Evolutionary conservation across 192 early-diverging fungal genomes (phyloP), one percentile per base, ranked within the genome.

Genomic region (Umbelopsis sp.): DNA sequence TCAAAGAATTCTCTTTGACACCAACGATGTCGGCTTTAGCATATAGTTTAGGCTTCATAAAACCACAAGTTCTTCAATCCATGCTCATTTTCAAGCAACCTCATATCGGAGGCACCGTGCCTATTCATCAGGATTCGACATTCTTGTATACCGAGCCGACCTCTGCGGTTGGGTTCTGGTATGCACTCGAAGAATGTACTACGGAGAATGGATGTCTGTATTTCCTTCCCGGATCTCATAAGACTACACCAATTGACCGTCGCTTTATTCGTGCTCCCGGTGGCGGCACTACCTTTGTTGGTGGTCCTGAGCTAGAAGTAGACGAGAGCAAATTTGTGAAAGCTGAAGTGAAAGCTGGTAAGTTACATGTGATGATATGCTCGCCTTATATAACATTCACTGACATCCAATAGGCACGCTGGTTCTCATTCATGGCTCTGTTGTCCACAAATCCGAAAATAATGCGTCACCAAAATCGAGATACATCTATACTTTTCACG

Each of bases 401-500:
- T 23, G 44, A 69, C 2, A 12, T 46, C 1, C 35, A n/a, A 66
- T 86, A 55, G 89, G 91, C 7, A 88, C 93, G 1, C 75, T 98
- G 22, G 96, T 98, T 15, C 80, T 98, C 33, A 94, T 98, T 68
- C 93, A 98, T 67, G 96, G 96, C 2, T 87, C 87, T 11, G 89
- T 95, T 6, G 69, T 93, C 48, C 96, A 97, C 75, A 88, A 90
- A 75, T 95, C 93, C 5, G 86, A 88, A 33, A 91, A 87, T 58
- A 98, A 98, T 76, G 68, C 71, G 15, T 94, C 92, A 25, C 72
- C 79, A 45, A 86, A 89, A 71, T 91, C 91, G 37, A 89, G 96
- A 6, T 96, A 86, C 78, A 96, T 97, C 52, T 98, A 98, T 77
- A 98, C 96, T 0, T 98, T 98, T 86, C 96, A 98, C 78, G 85